phyloP scores from a whole-genome alignment of 805 yeast genomes.

The Ogataea henricii region DNA sequence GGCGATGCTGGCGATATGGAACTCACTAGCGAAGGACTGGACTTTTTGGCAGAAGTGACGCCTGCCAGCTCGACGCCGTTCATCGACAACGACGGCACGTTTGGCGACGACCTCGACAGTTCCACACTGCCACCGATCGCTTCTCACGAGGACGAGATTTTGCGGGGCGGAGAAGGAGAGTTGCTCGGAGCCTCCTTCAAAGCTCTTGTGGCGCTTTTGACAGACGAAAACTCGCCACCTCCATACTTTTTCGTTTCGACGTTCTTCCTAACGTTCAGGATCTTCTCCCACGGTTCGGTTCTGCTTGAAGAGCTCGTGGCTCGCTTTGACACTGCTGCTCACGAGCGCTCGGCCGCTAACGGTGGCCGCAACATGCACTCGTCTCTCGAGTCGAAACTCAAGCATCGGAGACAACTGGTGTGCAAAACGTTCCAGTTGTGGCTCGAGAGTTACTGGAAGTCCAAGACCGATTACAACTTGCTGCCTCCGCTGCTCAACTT shows the following conservation, averaged over 20 bases:
- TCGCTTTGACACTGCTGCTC: constrained; percentile 54
- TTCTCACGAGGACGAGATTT: constrained; percentile 44
- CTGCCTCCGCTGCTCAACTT: constrained; percentile 75
- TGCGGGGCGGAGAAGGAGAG: constrained; percentile 51
- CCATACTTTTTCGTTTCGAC: constrained; percentile 70
- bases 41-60: constrained; percentile 37
- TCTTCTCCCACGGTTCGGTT: constrained; percentile 66
- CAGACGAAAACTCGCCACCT: constrained; percentile 65
- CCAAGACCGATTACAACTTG: constrained; percentile 55
- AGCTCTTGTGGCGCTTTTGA: constrained; percentile 63
- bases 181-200: constrained; percentile 72
- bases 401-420: constrained; percentile 65
- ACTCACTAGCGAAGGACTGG: constrained; percentile 50
- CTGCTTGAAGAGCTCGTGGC: constrained; percentile 66
- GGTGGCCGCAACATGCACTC: constrained; percentile 35
- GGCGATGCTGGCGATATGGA: constrained; percentile 53
- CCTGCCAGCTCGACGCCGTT: constrained; percentile 32
- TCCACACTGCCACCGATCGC: constrained; percentile 7
- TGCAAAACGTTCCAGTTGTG: constrained; percentile 74
- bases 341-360: constrained; percentile 18
- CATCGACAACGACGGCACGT: constrained; percentile 26
- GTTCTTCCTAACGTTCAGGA: constrained; percentile 74
- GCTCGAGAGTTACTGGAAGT: constrained; percentile 90
- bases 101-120: constrained; percentile 14
- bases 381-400: constrained; percentile 45